Conservation (phyloP, 2,329 filamentous ascomycete species). For the Paracoccidioides lutzii region DNA sequence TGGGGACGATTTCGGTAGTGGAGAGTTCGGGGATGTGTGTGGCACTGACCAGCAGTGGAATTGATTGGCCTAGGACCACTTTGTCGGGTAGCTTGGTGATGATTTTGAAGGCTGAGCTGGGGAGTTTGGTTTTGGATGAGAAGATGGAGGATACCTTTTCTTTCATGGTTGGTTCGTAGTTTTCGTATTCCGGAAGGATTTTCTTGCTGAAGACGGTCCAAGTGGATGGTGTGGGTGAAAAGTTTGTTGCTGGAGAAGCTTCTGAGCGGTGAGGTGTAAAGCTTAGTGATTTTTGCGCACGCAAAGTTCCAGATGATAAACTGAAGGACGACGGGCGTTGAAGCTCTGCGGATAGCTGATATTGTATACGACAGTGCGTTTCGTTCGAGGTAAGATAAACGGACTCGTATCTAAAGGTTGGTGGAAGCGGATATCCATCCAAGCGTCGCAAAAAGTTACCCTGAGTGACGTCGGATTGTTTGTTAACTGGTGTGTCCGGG, state of each 20-base stretch:
- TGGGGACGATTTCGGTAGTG: background rate
- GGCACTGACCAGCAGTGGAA: background rate
- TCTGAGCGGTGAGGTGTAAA: background rate
- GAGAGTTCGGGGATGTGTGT: background rate
- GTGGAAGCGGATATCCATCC: background rate
- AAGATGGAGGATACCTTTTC: background rate
- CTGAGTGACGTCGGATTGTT: background rate
- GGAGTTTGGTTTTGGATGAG: background rate
- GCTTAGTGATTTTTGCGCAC: background rate
- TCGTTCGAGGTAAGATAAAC: too few relatives aligned
- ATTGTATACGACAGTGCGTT: background rate
- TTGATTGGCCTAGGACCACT: background rate
- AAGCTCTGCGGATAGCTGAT: background rate
- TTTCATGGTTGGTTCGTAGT: background rate
- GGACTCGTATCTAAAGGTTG: background rate
- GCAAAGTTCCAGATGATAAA: background rate
- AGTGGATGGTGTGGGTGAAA: background rate
- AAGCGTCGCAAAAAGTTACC: background rate
- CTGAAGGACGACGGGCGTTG: background rate
- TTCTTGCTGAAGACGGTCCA: background rate
- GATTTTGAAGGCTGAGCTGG: constrained; percentile 1
- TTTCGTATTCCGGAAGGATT: constrained; percentile 2
- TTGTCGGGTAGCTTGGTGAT: background rate
- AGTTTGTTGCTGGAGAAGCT: background rate
- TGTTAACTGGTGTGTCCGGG: background rate